Percentiles rank a stretch among this genome's conserved stretches.
phyloP scores from a whole-genome alignment of 805 yeast species.

The Pichia occidentalis region DNA sequence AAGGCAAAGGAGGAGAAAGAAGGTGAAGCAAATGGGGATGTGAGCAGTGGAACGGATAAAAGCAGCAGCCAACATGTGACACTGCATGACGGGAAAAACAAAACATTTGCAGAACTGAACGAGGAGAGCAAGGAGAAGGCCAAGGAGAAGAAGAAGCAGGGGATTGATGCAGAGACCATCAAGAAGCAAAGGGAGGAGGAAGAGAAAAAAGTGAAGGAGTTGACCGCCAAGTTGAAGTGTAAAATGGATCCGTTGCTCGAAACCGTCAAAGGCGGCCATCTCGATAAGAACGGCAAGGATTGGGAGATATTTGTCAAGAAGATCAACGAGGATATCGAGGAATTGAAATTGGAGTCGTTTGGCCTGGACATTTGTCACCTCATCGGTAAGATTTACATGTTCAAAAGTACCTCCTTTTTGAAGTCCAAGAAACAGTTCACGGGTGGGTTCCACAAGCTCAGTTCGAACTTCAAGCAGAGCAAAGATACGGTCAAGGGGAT shows the following conservation, averaged over 20 bases:
- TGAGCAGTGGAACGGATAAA: slow-evolving; percentile 1
- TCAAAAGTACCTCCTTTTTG: slow-evolving; percentile 58
- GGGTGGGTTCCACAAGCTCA: slow-evolving; percentile 46
- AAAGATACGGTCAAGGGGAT: slow-evolving; percentile 71
- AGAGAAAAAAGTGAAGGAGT: slow-evolving; percentile 46
- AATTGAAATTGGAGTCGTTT: slow-evolving; percentile 73
- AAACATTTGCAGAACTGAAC: slow-evolving; percentile 12
- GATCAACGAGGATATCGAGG: slow-evolving; percentile 75
- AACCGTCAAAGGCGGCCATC: slow-evolving; percentile 32
- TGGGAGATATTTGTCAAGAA: slow-evolving; percentile 52
- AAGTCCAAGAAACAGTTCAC: slow-evolving; percentile 66
- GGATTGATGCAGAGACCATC: slow-evolving; percentile 23
- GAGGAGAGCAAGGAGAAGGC: slow-evolving; percentile 13
- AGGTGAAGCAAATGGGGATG: slow-evolving; percentile 10
- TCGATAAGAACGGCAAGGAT: slow-evolving; percentile 34
- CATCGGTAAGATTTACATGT: slow-evolving; percentile 60
- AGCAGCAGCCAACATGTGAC: slow-evolving; percentile 6
- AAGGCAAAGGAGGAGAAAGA: slow-evolving; percentile 49
- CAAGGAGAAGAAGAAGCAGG: slow-evolving; percentile 14
- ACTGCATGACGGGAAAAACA: slow-evolving; percentile 7
- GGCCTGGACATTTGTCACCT: slow-evolving; percentile 78
- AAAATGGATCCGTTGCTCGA: slow-evolving; percentile 35
- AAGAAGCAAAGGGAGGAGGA: slow-evolving; percentile 29
- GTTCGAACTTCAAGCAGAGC: slow-evolving; percentile 65
- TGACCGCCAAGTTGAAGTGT: slow-evolving; percentile 47